These are phyloP conservation scores for Cryphonectria parasitica DNA, from an alignment of 2,329 filamentous ascomycete species.

Conservation along the genomic window DNA sequence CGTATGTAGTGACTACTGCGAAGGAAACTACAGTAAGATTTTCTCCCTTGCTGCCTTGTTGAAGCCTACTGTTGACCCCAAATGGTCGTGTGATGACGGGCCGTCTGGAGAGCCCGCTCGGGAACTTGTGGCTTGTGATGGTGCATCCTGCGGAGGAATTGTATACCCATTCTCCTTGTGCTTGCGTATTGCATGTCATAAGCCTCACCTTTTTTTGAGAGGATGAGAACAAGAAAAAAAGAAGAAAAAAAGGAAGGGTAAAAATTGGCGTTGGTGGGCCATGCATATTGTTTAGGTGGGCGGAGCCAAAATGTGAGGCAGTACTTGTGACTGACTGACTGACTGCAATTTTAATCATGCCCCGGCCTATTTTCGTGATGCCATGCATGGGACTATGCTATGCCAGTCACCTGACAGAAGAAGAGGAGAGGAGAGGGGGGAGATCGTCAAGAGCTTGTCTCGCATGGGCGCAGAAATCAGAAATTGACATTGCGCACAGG, in stretches of 20 bases:
- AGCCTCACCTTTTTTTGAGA: background rate
- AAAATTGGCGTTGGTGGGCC: background rate
- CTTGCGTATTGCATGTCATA: background rate
- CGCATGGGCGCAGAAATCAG: background rate
- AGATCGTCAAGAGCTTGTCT: background rate
- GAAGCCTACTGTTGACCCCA: background rate
- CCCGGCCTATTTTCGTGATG: background rate
- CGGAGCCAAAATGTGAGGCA: background rate
- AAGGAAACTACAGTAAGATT: background rate
- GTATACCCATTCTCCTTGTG: background rate
- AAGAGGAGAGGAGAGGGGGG: too few species aligned
- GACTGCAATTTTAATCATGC: background rate
- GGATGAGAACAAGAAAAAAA: too few species aligned
- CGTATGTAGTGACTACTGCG: background rate
- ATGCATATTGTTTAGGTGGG: background rate
- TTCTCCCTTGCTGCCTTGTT: background rate
- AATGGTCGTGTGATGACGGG: background rate
- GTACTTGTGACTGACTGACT: background rate
- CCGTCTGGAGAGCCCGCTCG: background rate
- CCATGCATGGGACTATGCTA: background rate
- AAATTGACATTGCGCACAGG: background rate
- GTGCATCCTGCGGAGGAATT: background rate
- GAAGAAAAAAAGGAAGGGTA: background rate
- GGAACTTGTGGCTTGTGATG: background rate
- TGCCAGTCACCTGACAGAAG: background rate